A percentile compares a stretch with the other conserved stretches of the same genome.
These are phyloP conservation scores for Debaryomyces udenii DNA, from an alignment of 1,139 yeast genomes.

Conservation along the genomic window DNA sequence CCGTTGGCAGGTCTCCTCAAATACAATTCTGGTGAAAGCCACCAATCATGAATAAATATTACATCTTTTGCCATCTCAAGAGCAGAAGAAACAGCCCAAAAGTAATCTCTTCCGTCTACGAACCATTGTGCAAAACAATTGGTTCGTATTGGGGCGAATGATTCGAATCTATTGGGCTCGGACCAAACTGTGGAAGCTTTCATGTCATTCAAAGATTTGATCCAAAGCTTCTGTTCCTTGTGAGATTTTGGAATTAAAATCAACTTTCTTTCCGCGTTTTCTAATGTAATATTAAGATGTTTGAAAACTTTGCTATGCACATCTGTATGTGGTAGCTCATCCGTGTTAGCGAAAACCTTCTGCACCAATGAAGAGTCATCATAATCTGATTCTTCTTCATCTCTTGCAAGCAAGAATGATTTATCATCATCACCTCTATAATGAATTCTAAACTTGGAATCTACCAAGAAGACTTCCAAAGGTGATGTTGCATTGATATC, in stretches of 20 bases:
- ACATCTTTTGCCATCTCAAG: slow-evolving; percentile 93
- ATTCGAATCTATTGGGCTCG: slow-evolving; percentile 70
- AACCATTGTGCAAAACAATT: slow-evolving; percentile 94
- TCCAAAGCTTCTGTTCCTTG: slow-evolving; percentile 75
- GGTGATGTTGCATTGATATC: slow-evolving; percentile 87
- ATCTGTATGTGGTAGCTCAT: slow-evolving; percentile 22
- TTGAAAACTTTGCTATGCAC: slow-evolving; percentile 35
- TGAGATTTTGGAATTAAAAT: slow-evolving; percentile 75
- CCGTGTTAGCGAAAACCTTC: slow-evolving; percentile 26
- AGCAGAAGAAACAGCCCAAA: slow-evolving; percentile 95
- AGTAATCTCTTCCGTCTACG: slow-evolving; percentile 95
- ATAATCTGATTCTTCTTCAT: slow-evolving; percentile 49
- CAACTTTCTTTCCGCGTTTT: slow-evolving; percentile 77
- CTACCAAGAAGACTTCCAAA: slow-evolving; percentile 87
- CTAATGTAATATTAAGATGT: slow-evolving; percentile 63
- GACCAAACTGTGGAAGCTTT: slow-evolving; percentile 72
- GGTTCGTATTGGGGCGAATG: slow-evolving; percentile 89
- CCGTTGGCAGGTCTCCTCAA: slow-evolving; percentile 94
- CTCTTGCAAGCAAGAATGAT: slow-evolving; percentile 29
- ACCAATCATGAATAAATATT: slow-evolving; percentile 97
- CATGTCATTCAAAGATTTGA: slow-evolving; percentile 72
- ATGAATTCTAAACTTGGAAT: slow-evolving; percentile 62
- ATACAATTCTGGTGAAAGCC: slow-evolving; percentile 94
- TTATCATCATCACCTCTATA: slow-evolving; percentile 43
- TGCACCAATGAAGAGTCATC: slow-evolving; percentile 43